Percentiles rank a stretch among this genome's conserved stretches.
phyloP scores from a whole-genome alignment of 495 filamentous ascomycete genomes.

The Neurospora sp. region DNA sequence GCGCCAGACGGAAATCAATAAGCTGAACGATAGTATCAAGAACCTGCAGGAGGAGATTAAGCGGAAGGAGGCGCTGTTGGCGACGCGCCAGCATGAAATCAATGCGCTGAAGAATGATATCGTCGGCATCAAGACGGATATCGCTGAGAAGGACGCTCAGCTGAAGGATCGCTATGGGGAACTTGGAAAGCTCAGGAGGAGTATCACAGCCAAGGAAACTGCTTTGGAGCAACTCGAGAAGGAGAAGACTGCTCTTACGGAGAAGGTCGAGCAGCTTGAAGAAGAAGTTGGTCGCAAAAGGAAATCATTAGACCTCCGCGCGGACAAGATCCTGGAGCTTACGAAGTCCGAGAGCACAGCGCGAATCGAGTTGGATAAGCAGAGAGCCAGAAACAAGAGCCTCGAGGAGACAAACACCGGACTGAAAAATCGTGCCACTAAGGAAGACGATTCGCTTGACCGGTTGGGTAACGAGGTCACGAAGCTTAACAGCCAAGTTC shows the following conservation, averaged over 20 bases:
- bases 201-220: not conserved
- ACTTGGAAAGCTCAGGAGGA: not conserved
- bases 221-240: not conserved
- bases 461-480: not conserved
- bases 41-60: not conserved
- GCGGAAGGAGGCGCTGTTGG: not conserved
- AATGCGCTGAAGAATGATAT: not conserved
- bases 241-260: not conserved
- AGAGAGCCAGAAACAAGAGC: not conserved
- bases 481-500: not conserved
- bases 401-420: not conserved
- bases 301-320: not conserved
- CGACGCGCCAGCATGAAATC: not conserved
- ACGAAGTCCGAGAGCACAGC: not conserved
- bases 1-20: not conserved
- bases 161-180: not conserved
- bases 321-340: not conserved
- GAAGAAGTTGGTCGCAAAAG: not conserved
- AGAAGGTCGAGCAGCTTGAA: not conserved
- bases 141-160: not conserved
- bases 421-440: not conserved
- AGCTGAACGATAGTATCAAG: not conserved
- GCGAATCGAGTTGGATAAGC: not conserved
- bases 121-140: not conserved
- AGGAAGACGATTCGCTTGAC: not conserved